phyloP scores from a whole-genome alignment of 2,329 filamentous ascomycete genomes.

The Coniochaeta sp. region DNA sequence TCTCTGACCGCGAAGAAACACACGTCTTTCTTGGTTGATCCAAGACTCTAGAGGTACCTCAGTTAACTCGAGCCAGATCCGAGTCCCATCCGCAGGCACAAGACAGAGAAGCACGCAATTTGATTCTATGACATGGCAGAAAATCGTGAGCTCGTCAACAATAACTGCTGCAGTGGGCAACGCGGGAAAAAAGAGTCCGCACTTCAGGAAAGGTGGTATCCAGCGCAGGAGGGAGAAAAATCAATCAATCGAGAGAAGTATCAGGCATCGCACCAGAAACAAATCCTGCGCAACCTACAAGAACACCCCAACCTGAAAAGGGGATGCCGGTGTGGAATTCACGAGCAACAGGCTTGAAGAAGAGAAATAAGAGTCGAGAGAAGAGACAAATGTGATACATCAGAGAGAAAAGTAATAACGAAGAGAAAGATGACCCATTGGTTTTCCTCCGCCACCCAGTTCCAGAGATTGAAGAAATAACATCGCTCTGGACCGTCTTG shows the following conservation, averaged over 20 bases:
- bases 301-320: background rate
- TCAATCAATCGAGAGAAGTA: constrained; percentile 9
- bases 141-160: constrained; percentile 10
- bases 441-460: background rate
- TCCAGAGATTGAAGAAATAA: background rate
- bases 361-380: background rate
- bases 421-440: constrained; percentile 1
- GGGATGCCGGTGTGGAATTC: background rate
- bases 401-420: constrained; percentile 4
- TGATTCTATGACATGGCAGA: constrained; percentile 6
- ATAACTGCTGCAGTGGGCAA: constrained; percentile 5
- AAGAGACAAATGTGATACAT: background rate
- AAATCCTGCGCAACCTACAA: background rate
- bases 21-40: background rate
- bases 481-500: background rate
- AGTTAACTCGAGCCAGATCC: background rate
- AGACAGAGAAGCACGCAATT: background rate
- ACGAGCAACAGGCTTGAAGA: background rate
- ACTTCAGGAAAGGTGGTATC: constrained; percentile 19
- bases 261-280: background rate
- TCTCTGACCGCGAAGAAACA: background rate
- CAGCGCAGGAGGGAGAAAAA: constrained; percentile 16
- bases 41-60: background rate
- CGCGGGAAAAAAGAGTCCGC: constrained; percentile 12
- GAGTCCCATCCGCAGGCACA: background rate